phyloP scores from a whole-genome alignment of 371 early-diverging fungal species.

The Apophysomyces variabilis region DNA sequence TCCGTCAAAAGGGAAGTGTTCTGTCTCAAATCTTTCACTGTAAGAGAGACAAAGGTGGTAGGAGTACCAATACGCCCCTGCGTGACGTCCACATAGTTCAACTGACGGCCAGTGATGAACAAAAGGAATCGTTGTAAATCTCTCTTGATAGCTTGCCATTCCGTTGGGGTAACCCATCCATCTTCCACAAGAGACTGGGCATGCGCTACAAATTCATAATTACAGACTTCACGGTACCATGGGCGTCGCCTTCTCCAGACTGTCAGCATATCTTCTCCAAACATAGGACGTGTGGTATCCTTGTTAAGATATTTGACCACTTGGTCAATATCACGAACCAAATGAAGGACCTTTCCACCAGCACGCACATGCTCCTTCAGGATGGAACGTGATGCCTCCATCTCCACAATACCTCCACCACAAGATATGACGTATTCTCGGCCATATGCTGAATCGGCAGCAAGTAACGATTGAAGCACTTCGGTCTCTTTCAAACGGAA shows the following conservation, averaged over 20 bases:
- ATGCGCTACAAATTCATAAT: constrained; percentile 77
- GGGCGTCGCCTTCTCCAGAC: constrained; percentile 82
- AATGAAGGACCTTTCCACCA: constrained; percentile 78
- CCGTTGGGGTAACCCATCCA: constrained; percentile 48
- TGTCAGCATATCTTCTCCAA: constrained; percentile 77
- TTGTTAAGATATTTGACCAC: constrained; percentile 76
- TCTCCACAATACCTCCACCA: constrained; percentile 96
- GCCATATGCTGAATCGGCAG: constrained; percentile 41
- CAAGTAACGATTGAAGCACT: constrained; percentile 53
- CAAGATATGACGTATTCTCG: constrained; percentile 81
- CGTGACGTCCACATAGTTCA: constrained; percentile 45
- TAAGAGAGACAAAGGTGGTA: constrained; percentile 90
- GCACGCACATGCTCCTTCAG: constrained; percentile 59
- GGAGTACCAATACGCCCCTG: constrained; percentile 47
- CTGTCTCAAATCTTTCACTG: constrained; percentile 71
- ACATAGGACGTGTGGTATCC: constrained; percentile 88
- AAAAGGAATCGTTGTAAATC: constrained; percentile 71
- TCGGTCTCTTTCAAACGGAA: constrained; percentile 85
- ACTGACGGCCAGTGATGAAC: constrained; percentile 60
- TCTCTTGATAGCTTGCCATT: constrained; percentile 71
- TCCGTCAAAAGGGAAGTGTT: constrained; percentile 52
- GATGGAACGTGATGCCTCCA: constrained; percentile 65
- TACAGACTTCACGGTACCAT: constrained; percentile 82
- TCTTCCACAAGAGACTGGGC: constrained; percentile 41
- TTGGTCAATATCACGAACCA: constrained; percentile 82